phyloP scores from a whole-genome alignment of 1,284 basidiomycete genomes.

The Marasmius fiardii region DNA sequence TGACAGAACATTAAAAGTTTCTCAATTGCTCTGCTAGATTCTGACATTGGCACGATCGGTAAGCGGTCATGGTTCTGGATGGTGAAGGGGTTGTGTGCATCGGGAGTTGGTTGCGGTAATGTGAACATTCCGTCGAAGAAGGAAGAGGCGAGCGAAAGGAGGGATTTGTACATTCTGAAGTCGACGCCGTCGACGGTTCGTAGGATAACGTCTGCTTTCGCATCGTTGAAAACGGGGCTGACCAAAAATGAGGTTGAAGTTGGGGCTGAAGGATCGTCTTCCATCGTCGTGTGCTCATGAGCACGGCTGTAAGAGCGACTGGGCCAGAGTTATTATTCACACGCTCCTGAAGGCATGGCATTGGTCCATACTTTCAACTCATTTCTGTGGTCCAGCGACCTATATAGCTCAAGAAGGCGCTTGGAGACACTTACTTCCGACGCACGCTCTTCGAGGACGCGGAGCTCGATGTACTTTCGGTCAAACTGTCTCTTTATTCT shows the following conservation, averaged over 20 bases:
- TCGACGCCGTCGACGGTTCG: slow-evolving; percentile 28
- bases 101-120: slow-evolving; percentile 22
- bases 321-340: background rate
- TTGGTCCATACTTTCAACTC: too few relatives aligned
- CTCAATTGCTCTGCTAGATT: slow-evolving; percentile 22
- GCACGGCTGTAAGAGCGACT: background rate
- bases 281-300: background rate
- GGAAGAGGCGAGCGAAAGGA: slow-evolving; percentile 31
- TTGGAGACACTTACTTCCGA: too few relatives aligned
- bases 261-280: background rate
- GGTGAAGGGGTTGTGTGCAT: background rate
- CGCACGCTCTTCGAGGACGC: too few relatives aligned
- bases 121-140: slow-evolving; percentile 34
- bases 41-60: slow-evolving; percentile 21
- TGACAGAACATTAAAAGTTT: slow-evolving; percentile 25
- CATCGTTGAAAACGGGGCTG: slow-evolving; percentile 7
- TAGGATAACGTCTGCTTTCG: slow-evolving; percentile 30
- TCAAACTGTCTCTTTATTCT: too few relatives aligned
- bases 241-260: background rate
- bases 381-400: too few relatives aligned
- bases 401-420: too few relatives aligned
- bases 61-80: slow-evolving; percentile 13
- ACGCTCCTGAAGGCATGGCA: too few relatives aligned
- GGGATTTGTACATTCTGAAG: slow-evolving; percentile 28
- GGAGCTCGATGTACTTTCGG: too few relatives aligned